Evolutionary conservation across 257 asterid genomes (phyloP).

Genomic region (Solanum pennellii): DNA sequence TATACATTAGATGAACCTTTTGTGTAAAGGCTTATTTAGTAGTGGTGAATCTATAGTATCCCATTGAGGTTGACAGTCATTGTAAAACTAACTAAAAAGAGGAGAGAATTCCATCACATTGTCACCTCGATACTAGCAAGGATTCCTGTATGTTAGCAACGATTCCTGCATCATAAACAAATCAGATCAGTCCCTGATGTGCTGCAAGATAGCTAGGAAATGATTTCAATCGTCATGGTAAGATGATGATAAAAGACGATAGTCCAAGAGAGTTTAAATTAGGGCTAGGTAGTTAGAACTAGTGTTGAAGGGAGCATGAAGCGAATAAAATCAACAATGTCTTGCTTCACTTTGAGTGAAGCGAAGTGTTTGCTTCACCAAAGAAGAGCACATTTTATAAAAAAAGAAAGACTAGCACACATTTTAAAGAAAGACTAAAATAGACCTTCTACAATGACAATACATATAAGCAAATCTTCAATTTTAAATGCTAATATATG

Average conservation of each 20-base stretch:
- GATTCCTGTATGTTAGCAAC: neutral
- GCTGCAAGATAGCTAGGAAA: neutral
- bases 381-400: too few relatives aligned
- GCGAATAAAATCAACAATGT: neutral
- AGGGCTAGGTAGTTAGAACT: neutral
- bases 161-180: neutral
- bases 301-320: neutral
- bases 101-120: neutral
- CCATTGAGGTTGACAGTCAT: neutral
- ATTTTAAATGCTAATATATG: too few relatives aligned
- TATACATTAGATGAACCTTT: too few relatives aligned
- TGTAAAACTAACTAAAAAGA: neutral
- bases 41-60: neutral
- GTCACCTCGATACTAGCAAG: too few relatives aligned
- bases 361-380: too few relatives aligned
- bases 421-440: too few relatives aligned
- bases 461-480: too few relatives aligned
- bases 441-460: too few relatives aligned
- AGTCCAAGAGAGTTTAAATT: neutral
- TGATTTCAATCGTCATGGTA: neutral
- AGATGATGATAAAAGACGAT: neutral
- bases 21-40: too few relatives aligned
- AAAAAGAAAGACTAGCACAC: too few relatives aligned
- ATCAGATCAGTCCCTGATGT: neutral
- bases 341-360: neutral